These are phyloP conservation scores for Pythium aquatile DNA, from an alignment of 352 stramenopile genomes.

Conservation along the genomic window DNA sequence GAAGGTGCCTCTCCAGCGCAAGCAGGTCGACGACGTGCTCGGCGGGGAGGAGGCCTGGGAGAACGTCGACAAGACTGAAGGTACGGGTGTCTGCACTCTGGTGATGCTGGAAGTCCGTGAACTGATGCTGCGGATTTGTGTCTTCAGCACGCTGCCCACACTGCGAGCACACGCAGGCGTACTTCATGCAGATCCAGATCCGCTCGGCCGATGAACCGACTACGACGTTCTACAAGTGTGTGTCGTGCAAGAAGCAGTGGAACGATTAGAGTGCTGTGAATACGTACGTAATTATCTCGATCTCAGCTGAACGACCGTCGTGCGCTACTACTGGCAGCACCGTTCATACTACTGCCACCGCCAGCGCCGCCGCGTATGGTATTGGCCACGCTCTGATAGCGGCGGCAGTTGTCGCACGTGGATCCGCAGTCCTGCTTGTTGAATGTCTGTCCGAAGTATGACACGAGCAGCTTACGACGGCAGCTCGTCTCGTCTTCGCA, in stretches of 20 bases:
- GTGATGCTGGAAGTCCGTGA: neutral
- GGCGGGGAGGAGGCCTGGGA: constrained; percentile 97
- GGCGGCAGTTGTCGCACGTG: constrained; percentile 68
- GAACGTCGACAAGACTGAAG: constrained; percentile 97
- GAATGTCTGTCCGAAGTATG: constrained; percentile 81
- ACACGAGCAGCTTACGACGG: constrained; percentile 68
- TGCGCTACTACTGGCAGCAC: neutral
- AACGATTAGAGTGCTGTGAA: constrained; percentile 66
- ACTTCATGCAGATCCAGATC: constrained; percentile 99
- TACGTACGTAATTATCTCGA: constrained; percentile 5
- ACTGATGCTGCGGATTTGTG: neutral
- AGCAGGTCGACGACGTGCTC: constrained; percentile 98
- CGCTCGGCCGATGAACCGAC: constrained; percentile 97
- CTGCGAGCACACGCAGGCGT: constrained; percentile 96
- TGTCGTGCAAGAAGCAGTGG: constrained; percentile 98
- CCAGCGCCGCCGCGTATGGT: constrained; percentile 7
- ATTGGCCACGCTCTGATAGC: constrained; percentile 36
- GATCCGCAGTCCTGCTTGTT: constrained; percentile 54
- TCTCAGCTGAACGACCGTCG: constrained; percentile 7
- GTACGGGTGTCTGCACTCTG: constrained; percentile 30
- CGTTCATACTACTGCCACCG: constrained; percentile 8
- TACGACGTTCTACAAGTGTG: constrained; percentile 99
- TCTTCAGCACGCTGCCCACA: constrained; percentile 88
- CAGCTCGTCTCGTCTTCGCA: constrained; percentile 75
- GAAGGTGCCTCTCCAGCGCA: constrained; percentile 91